Conservation (phyloP, 2,329 filamentous ascomycete genomes). For the Scopulariopsis brevicaulis region DNA sequence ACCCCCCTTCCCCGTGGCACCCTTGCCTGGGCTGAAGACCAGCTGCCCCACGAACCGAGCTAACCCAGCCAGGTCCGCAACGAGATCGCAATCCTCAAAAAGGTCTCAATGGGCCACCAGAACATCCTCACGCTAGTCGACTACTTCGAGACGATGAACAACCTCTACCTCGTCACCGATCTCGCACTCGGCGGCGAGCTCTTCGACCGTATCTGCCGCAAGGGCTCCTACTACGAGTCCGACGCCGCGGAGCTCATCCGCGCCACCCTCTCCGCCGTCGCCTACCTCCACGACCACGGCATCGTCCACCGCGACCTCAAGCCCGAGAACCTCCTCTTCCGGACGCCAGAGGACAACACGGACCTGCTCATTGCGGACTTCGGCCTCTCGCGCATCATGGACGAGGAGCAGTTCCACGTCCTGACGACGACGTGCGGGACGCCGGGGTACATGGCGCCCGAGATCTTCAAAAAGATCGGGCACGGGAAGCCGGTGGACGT, state of each 20-base stretch:
- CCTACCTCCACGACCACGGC: constrained; percentile 95
- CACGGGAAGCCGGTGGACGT: constrained; percentile 97
- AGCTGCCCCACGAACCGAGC: not conserved
- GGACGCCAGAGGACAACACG: constrained; percentile 94
- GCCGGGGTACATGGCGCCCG: constrained; percentile 96
- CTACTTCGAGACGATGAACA: constrained; percentile 99
- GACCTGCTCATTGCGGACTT: constrained; percentile 97
- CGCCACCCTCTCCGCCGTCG: constrained; percentile 90
- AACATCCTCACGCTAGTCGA: constrained; percentile 97
- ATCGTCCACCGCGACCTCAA: constrained; percentile 98
- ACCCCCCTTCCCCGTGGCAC: too few relatives aligned
- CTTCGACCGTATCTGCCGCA: constrained; percentile 96
- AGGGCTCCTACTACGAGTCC: constrained; percentile 96
- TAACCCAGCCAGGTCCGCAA: constrained; percentile 66
- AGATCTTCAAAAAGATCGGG: constrained; percentile 98
- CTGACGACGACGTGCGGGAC: constrained; percentile 96
- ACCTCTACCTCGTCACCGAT: constrained; percentile 95
- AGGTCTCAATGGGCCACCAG: constrained; percentile 97
- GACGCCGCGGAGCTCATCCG: constrained; percentile 93
- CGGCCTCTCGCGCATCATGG: constrained; percentile 92
- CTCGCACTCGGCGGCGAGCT: constrained; percentile 92
- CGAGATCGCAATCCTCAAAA: constrained; percentile 94
- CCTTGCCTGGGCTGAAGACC: too few relatives aligned
- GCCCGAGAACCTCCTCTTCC: constrained; percentile 92
- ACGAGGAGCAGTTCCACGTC: constrained; percentile 96